Evolutionary conservation across 148 eudicot species (phyloP).

Genomic region (Limonium bicolor): DNA sequence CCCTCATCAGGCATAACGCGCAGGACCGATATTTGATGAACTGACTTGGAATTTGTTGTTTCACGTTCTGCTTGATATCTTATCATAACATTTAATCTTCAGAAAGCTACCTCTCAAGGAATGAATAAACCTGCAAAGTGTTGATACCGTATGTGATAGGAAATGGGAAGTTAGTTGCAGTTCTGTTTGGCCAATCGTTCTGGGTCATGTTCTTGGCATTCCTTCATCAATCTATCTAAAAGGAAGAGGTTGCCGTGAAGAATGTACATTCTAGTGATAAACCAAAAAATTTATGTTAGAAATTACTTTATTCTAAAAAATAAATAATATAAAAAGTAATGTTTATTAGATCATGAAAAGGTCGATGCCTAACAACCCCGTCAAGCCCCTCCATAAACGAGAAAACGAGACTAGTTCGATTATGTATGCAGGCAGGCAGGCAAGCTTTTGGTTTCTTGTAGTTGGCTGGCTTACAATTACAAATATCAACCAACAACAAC

Average conservation of each 20-base stretch:
- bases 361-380: constrained; percentile 37
- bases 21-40: too few species aligned
- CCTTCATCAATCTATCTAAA: constrained; percentile 4
- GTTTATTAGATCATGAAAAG: constrained; percentile 33
- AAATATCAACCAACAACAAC: neutral
- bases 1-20: too few species aligned
- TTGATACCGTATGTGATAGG: too few species aligned
- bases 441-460: constrained; percentile 29
- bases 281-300: neutral
- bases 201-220: constrained; percentile 43
- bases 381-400: too few species aligned
- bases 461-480: constrained; percentile 17
- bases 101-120: too few species aligned
- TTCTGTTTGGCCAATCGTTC: too few species aligned
- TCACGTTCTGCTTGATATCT: too few species aligned
- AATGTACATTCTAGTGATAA: neutral
- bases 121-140: too few species aligned
- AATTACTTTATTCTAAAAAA: neutral
- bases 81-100: too few species aligned
- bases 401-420: too few species aligned
- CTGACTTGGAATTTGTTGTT: too few species aligned
- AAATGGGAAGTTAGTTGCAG: too few species aligned
- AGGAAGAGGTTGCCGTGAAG: neutral
- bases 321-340: constrained; percentile 4
- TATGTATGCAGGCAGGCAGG: constrained; percentile 35